Conservation (phyloP, 805 yeast species). For the Wickerhamiella brachini region DNA sequence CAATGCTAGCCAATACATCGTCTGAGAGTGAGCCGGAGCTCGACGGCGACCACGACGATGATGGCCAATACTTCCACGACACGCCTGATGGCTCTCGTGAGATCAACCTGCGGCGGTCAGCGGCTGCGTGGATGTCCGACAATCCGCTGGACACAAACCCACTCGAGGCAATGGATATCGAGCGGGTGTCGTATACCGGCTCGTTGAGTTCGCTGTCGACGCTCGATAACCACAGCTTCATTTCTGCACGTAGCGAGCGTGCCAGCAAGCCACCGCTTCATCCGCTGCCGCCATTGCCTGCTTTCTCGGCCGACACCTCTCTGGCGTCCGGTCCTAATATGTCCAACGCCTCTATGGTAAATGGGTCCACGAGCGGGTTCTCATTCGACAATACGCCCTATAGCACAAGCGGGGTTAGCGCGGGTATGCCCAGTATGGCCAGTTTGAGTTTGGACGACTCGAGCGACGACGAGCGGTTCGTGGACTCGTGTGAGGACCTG, state of each 20-base stretch:
- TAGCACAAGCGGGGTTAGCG: background rate
- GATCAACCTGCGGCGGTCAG: constrained; percentile 1
- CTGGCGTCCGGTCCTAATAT: no score
- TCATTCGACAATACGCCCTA: background rate
- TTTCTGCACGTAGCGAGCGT: background rate
- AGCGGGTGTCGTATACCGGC: constrained; percentile 4
- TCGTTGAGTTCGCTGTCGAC: constrained; percentile 4
- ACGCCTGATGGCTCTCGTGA: background rate
- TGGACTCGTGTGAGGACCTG: background rate
- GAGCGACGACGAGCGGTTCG: background rate
- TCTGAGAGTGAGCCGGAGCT: background rate
- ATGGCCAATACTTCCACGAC: background rate
- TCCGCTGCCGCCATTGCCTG: background rate
- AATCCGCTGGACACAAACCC: background rate
- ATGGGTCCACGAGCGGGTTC: background rate
- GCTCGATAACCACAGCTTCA: background rate
- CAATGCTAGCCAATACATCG: background rate
- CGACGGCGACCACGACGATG: background rate
- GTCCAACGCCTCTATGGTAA: no score
- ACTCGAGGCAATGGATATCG: background rate
- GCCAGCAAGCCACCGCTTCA: background rate
- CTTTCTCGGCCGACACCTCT: no score
- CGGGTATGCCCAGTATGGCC: no score
- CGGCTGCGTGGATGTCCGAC: background rate
- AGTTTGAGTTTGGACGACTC: background rate